Conservation (phyloP, 768 basidiomycete species). For the Boletus coccyginus region DNA sequence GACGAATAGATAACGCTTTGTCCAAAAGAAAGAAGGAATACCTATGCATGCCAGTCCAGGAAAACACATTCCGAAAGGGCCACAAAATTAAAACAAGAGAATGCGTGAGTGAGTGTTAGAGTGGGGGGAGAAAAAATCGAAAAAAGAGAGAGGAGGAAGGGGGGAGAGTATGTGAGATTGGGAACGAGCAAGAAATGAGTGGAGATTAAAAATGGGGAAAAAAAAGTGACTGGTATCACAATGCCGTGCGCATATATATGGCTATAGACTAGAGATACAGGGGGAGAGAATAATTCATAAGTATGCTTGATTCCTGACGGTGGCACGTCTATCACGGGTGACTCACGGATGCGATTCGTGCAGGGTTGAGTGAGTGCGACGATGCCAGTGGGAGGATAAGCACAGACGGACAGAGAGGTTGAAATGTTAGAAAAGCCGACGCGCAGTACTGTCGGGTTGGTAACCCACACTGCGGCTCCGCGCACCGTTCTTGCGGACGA, state of each 20-base stretch:
- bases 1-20: not conserved
- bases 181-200: not conserved
- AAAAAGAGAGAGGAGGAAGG: not conserved
- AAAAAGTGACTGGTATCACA: constrained; percentile 7
- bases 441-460: constrained; percentile 11
- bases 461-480: constrained; percentile 30
- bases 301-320: not conserved
- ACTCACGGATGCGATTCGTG: constrained; percentile 19
- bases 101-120: not conserved
- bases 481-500: constrained; percentile 14
- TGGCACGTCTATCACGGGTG: not conserved
- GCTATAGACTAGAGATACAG: constrained; percentile 17
- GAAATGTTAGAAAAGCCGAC: constrained; percentile 15
- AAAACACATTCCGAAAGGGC: not conserved
- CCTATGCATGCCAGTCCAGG: not conserved
- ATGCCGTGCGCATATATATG: constrained; percentile 1
- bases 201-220: not conserved
- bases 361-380: not conserved
- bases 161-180: not conserved
- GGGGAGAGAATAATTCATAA: constrained; percentile 12
- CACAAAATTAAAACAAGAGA: not conserved
- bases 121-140: not conserved
- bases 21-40: not conserved
- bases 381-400: not conserved
- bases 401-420: not conserved